Percentiles rank a stretch among this genome's conserved stretches.
Evolutionary conservation across 2,329 filamentous ascomycete genomes (phyloP).

Genomic region (Botryotinia calthae): DNA sequence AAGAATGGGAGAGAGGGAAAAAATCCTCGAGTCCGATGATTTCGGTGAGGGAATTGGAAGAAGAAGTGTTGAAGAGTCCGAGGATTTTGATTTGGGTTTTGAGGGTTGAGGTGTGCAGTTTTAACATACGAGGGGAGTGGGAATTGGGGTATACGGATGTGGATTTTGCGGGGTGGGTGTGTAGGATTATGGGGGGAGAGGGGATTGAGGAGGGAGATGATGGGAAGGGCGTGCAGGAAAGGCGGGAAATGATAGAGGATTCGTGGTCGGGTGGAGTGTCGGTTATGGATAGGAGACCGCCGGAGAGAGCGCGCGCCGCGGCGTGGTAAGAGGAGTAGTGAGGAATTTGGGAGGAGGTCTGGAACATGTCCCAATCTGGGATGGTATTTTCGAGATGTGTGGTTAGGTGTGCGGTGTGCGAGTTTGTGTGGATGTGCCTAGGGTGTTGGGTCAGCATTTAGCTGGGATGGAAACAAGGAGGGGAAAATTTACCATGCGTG

Average conservation of each 20-base stretch:
- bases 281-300: constrained; percentile 25
- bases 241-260: not conserved
- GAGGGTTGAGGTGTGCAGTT: constrained; percentile 18
- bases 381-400: constrained; percentile 22
- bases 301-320: constrained; percentile 23
- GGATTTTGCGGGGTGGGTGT: constrained; percentile 19
- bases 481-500: constrained; percentile 21
- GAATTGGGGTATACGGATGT: constrained; percentile 21
- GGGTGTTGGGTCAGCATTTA: not conserved
- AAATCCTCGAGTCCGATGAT: not conserved
- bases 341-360: constrained; percentile 16
- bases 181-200: not conserved
- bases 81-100: constrained; percentile 15
- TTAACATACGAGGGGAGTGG: constrained; percentile 17
- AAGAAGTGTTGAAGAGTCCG: constrained; percentile 15
- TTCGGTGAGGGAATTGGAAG: not conserved
- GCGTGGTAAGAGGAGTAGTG: constrained; percentile 22
- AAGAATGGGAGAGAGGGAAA: not conserved
- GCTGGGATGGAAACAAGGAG: not conserved
- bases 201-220: too few species aligned
- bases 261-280: constrained; percentile 23
- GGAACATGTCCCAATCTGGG: constrained; percentile 25
- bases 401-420: constrained; percentile 23
- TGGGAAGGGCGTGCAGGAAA: not conserved
- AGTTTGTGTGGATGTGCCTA: constrained; percentile 25